Base-by-base conservation (phyloP, 2,329 filamentous ascomycete species). In the Ascocoryne sarcoides region DNA sequence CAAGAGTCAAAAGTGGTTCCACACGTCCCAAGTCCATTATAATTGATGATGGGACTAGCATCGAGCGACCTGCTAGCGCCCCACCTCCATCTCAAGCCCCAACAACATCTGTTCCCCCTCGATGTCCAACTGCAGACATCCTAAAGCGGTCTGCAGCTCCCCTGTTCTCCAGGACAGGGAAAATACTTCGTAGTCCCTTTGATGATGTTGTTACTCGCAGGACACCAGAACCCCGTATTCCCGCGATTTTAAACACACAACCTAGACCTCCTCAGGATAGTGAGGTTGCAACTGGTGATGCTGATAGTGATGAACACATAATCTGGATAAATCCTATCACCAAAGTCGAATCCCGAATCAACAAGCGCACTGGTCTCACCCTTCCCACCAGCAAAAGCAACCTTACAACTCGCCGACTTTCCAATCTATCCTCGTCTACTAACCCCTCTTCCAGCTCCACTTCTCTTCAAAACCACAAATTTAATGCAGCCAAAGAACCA, bases 251-350 rank as follows among this genome's bases (percentile, higher is more conserved):
- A 28, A 4, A 4, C 15, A 15, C 30, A 33, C 14, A n/a, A 10
- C 14, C 3, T 15, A 14, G 15, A 20, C 3, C n/a, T 12, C 10
- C 5, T 10, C 35, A 35, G 32, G n/a, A 12, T 4, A 29, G 15
- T 20, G n/a, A n/a, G n/a, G n/a, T n/a, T n/a, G n/a, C n/a, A n/a
- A 15, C 18, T 18, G 20, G 4, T 5, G 26, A 32, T 15, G 4
- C 7, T 9, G 19, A 17, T 23, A 20, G 65, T 36, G 55, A 56
- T n/a, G 55, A 56, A 21, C 52, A 58, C 5, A 57, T 62, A 0
- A 55, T 76, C 0, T 87, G 82, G 82, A 66, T 64, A 1, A 75
- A 87, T 50, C 79, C 80, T 0, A 52, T 61, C 7, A 83, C 75
- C 1, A 71, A 69, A 47, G 61, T 70, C 43, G 63, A 49, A 1